These are phyloP conservation scores for Jacaranda mimosifolia DNA, from an alignment of 257 asterid species.

Conservation along the genomic window DNA sequence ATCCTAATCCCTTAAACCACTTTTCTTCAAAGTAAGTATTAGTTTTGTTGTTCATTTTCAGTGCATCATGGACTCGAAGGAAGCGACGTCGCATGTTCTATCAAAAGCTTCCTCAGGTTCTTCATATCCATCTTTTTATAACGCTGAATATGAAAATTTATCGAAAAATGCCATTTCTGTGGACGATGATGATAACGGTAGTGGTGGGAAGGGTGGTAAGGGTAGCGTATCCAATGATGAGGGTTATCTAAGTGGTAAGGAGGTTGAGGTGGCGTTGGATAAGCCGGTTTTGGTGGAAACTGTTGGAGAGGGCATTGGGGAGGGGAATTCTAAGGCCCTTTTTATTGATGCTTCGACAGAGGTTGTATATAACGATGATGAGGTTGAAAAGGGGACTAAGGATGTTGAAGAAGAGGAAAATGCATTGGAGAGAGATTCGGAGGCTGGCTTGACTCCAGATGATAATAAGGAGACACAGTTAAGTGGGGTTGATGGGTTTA, in stretches of 20 bases:
- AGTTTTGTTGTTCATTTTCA: background rate
- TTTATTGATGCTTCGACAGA: conserved; percentile 35
- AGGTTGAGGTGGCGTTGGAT: conserved; percentile 50
- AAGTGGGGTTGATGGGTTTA: conserved; percentile 22
- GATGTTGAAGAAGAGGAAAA: conserved; percentile 27
- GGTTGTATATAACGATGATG: conserved; percentile 41
- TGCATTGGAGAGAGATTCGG: conserved; percentile 23
- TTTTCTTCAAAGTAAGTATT: background rate
- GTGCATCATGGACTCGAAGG: conserved; percentile 46
- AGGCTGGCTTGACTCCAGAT: background rate
- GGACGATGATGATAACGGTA: conserved; percentile 8
- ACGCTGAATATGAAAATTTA: conserved; percentile 27
- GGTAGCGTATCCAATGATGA: conserved; percentile 46
- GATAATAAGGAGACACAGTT: background rate
- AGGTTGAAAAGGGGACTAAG: conserved; percentile 34
- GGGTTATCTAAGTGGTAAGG: conserved; percentile 56
- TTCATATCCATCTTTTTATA: background rate
- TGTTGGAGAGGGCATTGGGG: conserved; percentile 7
- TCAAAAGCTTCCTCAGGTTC: conserved; percentile 37
- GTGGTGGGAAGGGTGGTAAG: conserved; percentile 29
- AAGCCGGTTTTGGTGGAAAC: conserved; percentile 10
- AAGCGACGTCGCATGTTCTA: conserved; percentile 36
- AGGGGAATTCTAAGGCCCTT: conserved; percentile 26
- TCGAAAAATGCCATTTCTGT: conserved; percentile 14
- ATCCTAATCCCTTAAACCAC: background rate